A percentile compares a stretch with the other conserved stretches of the same genome.
phyloP scores from a whole-genome alignment of 176 grass and related monocot genomes.

The Secale cereale region DNA sequence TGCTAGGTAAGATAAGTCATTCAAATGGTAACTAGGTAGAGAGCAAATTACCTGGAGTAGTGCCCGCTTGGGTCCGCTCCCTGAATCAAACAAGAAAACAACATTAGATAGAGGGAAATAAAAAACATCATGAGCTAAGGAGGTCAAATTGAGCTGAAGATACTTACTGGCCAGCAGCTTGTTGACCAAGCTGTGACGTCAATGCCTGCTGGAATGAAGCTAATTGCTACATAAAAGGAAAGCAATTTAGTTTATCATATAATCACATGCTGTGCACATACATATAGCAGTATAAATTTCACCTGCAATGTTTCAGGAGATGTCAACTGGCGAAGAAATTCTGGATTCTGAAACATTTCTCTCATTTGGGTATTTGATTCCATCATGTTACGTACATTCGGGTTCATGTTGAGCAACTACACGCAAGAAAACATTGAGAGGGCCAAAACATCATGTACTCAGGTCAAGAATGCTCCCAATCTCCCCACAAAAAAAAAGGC shows the following conservation, averaged over 20 bases:
- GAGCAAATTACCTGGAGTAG: slow-evolving; percentile 53
- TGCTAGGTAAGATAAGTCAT: neutral
- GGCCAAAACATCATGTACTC: neutral
- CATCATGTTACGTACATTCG: slow-evolving; percentile 56
- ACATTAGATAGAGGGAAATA: neutral
- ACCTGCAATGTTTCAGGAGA: slow-evolving; percentile 83
- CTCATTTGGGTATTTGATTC: slow-evolving; percentile 71
- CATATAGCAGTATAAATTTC: slow-evolving; percentile 17
- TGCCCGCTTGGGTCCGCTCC: slow-evolving; percentile 42
- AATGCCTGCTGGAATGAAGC: slow-evolving; percentile 55
- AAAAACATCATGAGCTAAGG: neutral
- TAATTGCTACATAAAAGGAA: slow-evolving; percentile 46
- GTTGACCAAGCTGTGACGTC: slow-evolving; percentile 54
- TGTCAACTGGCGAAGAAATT: slow-evolving; percentile 74
- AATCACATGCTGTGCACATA: neutral
- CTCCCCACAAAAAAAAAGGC: neutral
- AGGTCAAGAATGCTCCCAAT: neutral
- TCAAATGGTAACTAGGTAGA: neutral
- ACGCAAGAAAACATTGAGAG: neutral
- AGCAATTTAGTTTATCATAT: neutral
- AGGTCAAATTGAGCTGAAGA: neutral
- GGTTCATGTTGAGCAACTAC: slow-evolving; percentile 58
- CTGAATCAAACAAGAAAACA: slow-evolving; percentile 38
- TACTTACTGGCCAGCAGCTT: slow-evolving; percentile 60
- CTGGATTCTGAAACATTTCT: slow-evolving; percentile 76